Base-by-base conservation (phyloP, 2,329 filamentous ascomycete species). In the Nigrospora osmanthi region DNA sequence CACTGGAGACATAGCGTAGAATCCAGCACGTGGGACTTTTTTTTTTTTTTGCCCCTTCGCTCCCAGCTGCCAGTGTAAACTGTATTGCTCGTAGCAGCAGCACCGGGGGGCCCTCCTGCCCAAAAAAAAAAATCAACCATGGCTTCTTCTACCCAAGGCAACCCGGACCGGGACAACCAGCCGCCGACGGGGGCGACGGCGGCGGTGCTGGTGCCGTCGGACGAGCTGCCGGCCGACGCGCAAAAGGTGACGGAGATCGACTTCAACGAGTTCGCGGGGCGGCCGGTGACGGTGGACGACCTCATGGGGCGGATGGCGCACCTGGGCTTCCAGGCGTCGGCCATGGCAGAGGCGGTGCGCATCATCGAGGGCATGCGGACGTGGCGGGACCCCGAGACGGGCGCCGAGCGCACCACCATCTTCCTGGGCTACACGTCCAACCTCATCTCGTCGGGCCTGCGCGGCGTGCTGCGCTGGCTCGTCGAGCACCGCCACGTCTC, bases 351-450 rank as follows among this genome's bases (percentile, higher is more conserved):
- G 54, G 93, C 91, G 12, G 83, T 93, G 50, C 78, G 86, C 48
- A 95, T 97, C 59, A 89, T 98, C 63, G 93, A 98, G 60, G 83
- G 88, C 50, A 98, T 98, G 93, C 79, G 89, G 60, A 76, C 78
- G 46, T 97, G 88, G 84, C 75, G 76, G 49, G 86, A 95, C 61
- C 80, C 87, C 1, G 86, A 90, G 58, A 87, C 87, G 2, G 80
- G 80, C 14, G 19, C 10, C 13, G 81, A 85, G 23, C 79, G 79
- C 57, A 93, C 93, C 15, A 97, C 93, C 48, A 91, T 98, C 56
- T 97, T 98, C 67, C 80, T 98, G 10, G 93, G 93, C 46, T 98
- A 96, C 70, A 98, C 93, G 11, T 95, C 89, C 42, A 98, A 98
- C 63, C 76, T 98, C 56, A 96, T 98, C 58, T 97, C 93, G 0